phyloP scores from a whole-genome alignment of 2,329 filamentous ascomycete species.

The Colletotrichum destructivum region DNA sequence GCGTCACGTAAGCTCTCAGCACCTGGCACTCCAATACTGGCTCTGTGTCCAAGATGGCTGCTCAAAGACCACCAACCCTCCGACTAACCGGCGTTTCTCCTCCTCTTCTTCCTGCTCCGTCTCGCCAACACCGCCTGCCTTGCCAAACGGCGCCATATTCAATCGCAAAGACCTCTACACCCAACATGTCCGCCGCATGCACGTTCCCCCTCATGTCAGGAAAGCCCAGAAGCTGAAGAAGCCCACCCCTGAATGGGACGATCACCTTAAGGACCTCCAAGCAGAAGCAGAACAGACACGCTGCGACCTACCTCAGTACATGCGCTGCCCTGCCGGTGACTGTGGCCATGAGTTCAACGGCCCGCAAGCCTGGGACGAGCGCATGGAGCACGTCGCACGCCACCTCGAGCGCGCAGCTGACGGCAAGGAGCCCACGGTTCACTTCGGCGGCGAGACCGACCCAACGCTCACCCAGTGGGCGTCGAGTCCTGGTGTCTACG shows the following conservation, averaged over 20 bases:
- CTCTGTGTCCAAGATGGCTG: constrained; percentile 79
- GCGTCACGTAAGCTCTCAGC: constrained; percentile 85
- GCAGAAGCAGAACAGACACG: constrained; percentile 72
- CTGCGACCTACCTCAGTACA: constrained; percentile 72
- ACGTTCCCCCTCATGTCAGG: constrained; percentile 67
- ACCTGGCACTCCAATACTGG: constrained; percentile 82
- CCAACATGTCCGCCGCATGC: constrained; percentile 91
- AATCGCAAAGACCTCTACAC: constrained; percentile 95
- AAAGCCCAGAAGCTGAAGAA: constrained; percentile 57
- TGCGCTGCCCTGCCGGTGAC: constrained; percentile 72
- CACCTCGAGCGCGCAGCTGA: constrained; percentile 76
- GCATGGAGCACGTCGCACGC: constrained; percentile 89
- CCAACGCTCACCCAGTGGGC: constrained; percentile 59
- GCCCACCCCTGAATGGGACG: constrained; percentile 61
- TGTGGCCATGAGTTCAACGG: constrained; percentile 76
- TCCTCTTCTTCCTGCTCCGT: constrained; percentile 18
- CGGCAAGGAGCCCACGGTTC: constrained; percentile 49
- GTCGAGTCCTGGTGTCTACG: constrained; percentile 53
- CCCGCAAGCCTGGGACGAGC: constrained; percentile 79
- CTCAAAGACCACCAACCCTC: constrained; percentile 50
- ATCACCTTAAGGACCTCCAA: constrained; percentile 70
- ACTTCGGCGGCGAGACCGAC: constrained; percentile 58
- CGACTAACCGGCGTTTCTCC: constrained; percentile 37
- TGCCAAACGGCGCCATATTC: constrained; percentile 76
- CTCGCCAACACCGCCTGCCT: constrained; percentile 42